A percentile compares a stretch with the other conserved stretches of the same genome.
Conservation (phyloP, 495 filamentous ascomycete species). For the Tuber melanosporum region DNA sequence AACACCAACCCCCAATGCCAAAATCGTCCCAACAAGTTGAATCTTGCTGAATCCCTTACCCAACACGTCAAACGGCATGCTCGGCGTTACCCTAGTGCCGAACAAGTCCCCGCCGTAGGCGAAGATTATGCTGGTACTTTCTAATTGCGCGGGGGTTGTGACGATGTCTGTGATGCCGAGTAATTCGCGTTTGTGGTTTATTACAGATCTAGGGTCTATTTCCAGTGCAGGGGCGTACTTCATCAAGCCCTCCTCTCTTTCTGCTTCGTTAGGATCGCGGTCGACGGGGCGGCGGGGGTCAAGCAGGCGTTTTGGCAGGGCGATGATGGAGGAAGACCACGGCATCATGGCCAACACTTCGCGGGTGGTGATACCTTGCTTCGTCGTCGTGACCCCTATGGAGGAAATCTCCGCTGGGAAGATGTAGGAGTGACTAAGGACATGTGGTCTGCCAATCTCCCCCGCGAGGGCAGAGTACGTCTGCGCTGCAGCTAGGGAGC, state of each 20-base stretch:
- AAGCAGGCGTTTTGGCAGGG: constrained; percentile 68
- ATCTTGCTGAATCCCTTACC: constrained; percentile 89
- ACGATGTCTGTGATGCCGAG: constrained; percentile 66
- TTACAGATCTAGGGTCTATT: constrained; percentile 71
- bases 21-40: constrained; percentile 73
- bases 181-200: constrained; percentile 79
- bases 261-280: constrained; percentile 70
- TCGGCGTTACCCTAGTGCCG: constrained; percentile 75
- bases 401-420: constrained; percentile 68
- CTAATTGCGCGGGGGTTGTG: constrained; percentile 68
- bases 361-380: constrained; percentile 84
- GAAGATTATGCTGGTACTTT: constrained; percentile 87
- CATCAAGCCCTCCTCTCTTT: constrained; percentile 76
- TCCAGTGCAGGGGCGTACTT: constrained; percentile 69
- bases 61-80: constrained; percentile 80
- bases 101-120: constrained; percentile 87
- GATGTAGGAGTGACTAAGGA: constrained; percentile 70
- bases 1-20: constrained; percentile 67
- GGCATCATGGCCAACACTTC: constrained; percentile 73
- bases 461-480: constrained; percentile 66
- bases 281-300: constrained; percentile 85
- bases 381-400: constrained; percentile 77
- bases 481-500: constrained; percentile 57
- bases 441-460: constrained; percentile 54
- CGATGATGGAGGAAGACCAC: constrained; percentile 62